These are phyloP conservation scores for Discostella pseudostelligera DNA, from an alignment of 108 stramenopile species.

Conservation along the genomic window DNA sequence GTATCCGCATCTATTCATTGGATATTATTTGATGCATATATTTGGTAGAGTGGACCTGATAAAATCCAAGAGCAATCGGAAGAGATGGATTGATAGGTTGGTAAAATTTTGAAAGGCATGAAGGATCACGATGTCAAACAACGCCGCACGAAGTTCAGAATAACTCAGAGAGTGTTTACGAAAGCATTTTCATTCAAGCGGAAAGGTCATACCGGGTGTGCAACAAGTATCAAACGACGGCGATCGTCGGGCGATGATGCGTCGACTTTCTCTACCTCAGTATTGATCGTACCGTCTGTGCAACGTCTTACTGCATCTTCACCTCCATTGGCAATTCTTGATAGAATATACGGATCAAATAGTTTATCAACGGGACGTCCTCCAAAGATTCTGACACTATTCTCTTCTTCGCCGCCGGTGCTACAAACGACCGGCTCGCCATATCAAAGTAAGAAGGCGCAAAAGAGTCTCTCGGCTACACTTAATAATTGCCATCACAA, in stretches of 20 bases:
- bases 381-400: background rate
- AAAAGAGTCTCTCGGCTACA: slow-evolving; percentile 3
- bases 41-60: no score
- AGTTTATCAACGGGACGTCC: background rate
- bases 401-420: background rate
- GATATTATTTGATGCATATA: no score
- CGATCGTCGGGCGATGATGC: background rate
- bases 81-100: no score
- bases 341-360: slow-evolving; percentile 1
- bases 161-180: background rate
- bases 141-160: background rate
- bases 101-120: background rate
- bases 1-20: no score
- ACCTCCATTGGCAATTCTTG: slow-evolving; percentile 11
- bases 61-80: no score
- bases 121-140: background rate
- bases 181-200: background rate
- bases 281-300: slow-evolving; percentile 5
- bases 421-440: slow-evolving; percentile 3
- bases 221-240: no score
- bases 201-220: background rate
- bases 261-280: background rate
- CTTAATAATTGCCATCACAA: background rate
- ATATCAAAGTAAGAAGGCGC: slow-evolving; percentile 14
- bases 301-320: slow-evolving; percentile 13